Evolutionary conservation across 2,329 filamentous ascomycete species (phyloP).

Genomic region (Sarocladiaceae sp.): DNA sequence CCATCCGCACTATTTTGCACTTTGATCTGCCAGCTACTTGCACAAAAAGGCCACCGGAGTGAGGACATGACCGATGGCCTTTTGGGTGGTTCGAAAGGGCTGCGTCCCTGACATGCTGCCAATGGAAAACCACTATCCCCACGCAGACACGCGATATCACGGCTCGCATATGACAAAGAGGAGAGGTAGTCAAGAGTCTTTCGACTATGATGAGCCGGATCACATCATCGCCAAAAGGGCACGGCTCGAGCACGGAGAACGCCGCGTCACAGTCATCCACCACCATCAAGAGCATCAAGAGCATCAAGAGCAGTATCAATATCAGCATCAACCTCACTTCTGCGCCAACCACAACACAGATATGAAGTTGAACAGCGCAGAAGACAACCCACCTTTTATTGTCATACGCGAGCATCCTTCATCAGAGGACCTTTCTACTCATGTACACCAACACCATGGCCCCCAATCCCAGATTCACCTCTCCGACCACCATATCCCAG

Average conservation of each 20-base stretch:
- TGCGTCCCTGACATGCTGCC: conserved; percentile 6
- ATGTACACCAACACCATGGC: not conserved
- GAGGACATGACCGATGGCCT: conserved; percentile 20
- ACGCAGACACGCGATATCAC: not conserved
- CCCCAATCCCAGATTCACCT: conserved; percentile 7
- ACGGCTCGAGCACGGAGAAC: not conserved
- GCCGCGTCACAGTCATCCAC: not conserved
- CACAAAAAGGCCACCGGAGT: not conserved
- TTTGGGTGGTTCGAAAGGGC: conserved; percentile 23
- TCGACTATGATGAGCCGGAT: conserved; percentile 5
- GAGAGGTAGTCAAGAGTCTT: not conserved
- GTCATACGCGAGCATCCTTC: conserved; percentile 27
- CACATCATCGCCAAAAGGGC: conserved; percentile 4
- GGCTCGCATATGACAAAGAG: not conserved
- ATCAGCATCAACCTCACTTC: conserved; percentile 13
- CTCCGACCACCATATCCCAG: conserved; percentile 15
- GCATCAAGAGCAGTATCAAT: not conserved
- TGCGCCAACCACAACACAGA: conserved; percentile 19
- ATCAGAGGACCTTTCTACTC: not conserved
- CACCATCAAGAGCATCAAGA: not conserved
- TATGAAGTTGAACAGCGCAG: not conserved
- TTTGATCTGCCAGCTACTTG: not conserved
- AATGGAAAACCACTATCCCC: not conserved
- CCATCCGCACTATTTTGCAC: too few species aligned
- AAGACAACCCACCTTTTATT: conserved; percentile 27